Evolutionary conservation across 768 basidiomycete genomes (phyloP).

Genomic region (Cyclocybe cylindracea): DNA sequence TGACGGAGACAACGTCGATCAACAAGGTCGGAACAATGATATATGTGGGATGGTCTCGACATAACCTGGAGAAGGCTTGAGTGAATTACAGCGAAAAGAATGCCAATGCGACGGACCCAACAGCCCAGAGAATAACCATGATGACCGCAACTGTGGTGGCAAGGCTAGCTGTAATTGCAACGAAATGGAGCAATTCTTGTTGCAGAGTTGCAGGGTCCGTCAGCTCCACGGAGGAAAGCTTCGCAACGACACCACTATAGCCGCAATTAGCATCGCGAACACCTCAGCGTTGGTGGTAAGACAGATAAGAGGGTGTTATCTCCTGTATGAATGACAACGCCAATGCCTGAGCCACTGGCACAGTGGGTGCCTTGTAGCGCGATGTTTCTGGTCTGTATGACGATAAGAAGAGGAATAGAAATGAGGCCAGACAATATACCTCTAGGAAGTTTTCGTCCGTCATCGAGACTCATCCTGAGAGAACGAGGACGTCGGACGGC

Average conservation of each 20-base stretch:
- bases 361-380: conserved; percentile 59
- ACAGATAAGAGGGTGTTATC: conserved; percentile 48
- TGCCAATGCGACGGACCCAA: conserved; percentile 19
- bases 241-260: conserved; percentile 34
- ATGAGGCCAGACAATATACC: conserved; percentile 20
- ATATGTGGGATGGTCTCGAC: conserved; percentile 37
- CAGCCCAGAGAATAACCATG: conserved; percentile 51
- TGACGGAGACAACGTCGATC: conserved; percentile 58
- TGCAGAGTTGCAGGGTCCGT: conserved; percentile 49
- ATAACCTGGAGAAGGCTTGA: conserved; percentile 31
- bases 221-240: conserved; percentile 36
- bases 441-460: conserved; percentile 35
- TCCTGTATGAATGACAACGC: conserved; percentile 49
- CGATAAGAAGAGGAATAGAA: conserved; percentile 10
- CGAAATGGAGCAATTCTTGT: conserved; percentile 54
- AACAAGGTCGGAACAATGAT: conserved; percentile 53
- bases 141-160: conserved; percentile 44
- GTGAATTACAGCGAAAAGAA: not conserved
- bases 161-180: conserved; percentile 48
- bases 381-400: conserved; percentile 52
- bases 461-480: conserved; percentile 33
- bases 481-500: conserved; percentile 62
- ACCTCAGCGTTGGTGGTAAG: not conserved
- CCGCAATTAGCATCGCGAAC: not conserved
- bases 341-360: conserved; percentile 47